A percentile compares a stretch with the other conserved stretches of the same genome.
Evolutionary conservation across 1,139 yeast genomes (phyloP).

Genomic region (Geotrichum restrictum): DNA sequence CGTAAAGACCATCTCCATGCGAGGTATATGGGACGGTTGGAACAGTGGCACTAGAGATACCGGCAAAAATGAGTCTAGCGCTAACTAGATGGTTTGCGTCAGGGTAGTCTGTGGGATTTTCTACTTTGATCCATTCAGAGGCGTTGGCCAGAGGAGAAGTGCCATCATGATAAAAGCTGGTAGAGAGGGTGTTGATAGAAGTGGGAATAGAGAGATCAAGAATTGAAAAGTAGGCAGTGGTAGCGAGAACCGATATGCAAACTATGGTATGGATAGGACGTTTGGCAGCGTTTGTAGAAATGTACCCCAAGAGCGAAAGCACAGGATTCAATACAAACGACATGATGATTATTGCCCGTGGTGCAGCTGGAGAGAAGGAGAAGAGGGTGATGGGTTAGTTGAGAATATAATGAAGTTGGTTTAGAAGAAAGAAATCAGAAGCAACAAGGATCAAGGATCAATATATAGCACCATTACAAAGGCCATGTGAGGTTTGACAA

Average conservation of each 20-base stretch:
- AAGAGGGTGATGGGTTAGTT: neutral
- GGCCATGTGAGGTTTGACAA: no score
- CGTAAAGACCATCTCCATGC: slow-evolving; percentile 39
- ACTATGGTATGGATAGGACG: slow-evolving; percentile 88
- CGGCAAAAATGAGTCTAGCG: slow-evolving; percentile 30
- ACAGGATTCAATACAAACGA: slow-evolving; percentile 19
- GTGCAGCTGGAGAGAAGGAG: neutral
- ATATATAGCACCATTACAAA: neutral
- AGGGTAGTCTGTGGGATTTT: slow-evolving; percentile 34
- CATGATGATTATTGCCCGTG: slow-evolving; percentile 8
- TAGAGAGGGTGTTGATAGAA: slow-evolving; percentile 29
- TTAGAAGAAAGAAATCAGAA: neutral
- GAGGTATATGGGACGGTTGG: slow-evolving; percentile 21
- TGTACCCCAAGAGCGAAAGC: slow-evolving; percentile 22
- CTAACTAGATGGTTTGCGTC: slow-evolving; percentile 37
- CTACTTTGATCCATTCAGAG: slow-evolving; percentile 31
- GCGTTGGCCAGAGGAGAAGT: slow-evolving; percentile 21
- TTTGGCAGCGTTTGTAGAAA: slow-evolving; percentile 68
- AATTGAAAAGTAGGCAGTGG: slow-evolving; percentile 75
- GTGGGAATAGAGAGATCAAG: slow-evolving; percentile 70
- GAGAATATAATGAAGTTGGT: neutral
- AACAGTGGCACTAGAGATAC: slow-evolving; percentile 22
- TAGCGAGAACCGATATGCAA: slow-evolving; percentile 67
- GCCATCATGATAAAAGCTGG: slow-evolving; percentile 29
- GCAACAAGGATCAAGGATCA: neutral